These are phyloP conservation scores for Lichina pygmaea DNA, from an alignment of 495 filamentous ascomycete species.

Conservation along the genomic window DNA sequence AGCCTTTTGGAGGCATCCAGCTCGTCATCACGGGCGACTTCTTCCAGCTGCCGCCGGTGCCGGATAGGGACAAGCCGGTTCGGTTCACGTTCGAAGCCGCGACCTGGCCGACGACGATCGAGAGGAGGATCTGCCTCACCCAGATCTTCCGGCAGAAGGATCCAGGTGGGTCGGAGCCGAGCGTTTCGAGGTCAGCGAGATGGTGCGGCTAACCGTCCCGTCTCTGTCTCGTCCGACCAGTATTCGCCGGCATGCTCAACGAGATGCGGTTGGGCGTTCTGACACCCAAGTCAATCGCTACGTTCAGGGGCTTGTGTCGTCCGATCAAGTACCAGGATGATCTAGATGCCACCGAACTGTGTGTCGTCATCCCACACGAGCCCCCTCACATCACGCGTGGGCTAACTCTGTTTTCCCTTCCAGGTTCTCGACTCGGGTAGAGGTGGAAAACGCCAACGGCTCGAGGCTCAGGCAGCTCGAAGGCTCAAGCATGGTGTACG, in stretches of 20 bases:
- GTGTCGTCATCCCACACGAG: slow-evolving; percentile 7
- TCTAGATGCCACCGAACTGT: slow-evolving; percentile 76
- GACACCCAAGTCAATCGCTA: slow-evolving; percentile 33
- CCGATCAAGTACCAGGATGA: slow-evolving; percentile 45
- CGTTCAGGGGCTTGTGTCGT: slow-evolving; percentile 44
- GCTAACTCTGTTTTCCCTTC: background rate
- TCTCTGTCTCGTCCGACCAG: slow-evolving; percentile 9
- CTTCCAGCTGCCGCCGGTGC: slow-evolving; percentile 87
- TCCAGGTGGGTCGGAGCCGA: slow-evolving; percentile 24
- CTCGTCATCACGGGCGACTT: slow-evolving; percentile 92
- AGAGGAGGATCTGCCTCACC: slow-evolving; percentile 86
- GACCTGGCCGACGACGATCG: slow-evolving; percentile 74
- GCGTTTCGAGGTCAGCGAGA: background rate
- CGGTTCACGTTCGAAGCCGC: slow-evolving; percentile 84
- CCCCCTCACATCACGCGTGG: background rate
- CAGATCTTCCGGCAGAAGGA: slow-evolving; percentile 93
- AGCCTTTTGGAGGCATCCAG: slow-evolving; percentile 89
- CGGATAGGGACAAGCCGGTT: slow-evolving; percentile 40
- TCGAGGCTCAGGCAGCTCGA: slow-evolving; percentile 40
- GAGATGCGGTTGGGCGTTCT: slow-evolving; percentile 84
- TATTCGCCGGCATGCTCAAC: slow-evolving; percentile 85
- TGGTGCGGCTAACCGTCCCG: background rate
- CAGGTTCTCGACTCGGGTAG: slow-evolving; percentile 69
- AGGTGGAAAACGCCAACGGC: slow-evolving; percentile 72
- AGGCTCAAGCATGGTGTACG: slow-evolving; percentile 39